Percentiles rank a stretch among this genome's conserved stretches.
These are phyloP conservation scores for Amphirosellinia nigrospora DNA, from an alignment of 495 filamentous ascomycete genomes.

Conservation along the genomic window DNA sequence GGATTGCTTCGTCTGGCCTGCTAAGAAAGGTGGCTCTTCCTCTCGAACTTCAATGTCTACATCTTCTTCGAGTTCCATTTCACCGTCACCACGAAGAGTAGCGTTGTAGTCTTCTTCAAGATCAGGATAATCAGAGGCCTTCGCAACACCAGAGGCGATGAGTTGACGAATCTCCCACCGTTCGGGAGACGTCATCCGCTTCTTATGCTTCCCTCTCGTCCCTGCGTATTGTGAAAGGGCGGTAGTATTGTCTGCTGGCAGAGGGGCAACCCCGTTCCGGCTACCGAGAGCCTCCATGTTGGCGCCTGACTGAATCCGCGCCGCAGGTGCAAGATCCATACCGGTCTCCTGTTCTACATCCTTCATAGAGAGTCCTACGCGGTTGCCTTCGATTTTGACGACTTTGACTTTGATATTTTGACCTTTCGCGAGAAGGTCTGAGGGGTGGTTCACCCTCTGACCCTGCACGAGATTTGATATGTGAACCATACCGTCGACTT, in stretches of 20 bases:
- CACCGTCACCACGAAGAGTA: slow-evolving; percentile 81
- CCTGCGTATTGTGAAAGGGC: slow-evolving; percentile 66
- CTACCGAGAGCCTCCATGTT: slow-evolving; percentile 85
- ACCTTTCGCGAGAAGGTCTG: slow-evolving; percentile 78
- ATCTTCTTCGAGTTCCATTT: slow-evolving; percentile 95
- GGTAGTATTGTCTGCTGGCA: slow-evolving; percentile 52
- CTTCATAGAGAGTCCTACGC: slow-evolving; percentile 93
- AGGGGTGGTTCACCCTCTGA: slow-evolving; percentile 87
- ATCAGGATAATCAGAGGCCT: slow-evolving; percentile 90
- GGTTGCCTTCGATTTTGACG: slow-evolving; percentile 77
- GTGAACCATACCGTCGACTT: slow-evolving; percentile 92
- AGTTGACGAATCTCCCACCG: slow-evolving; percentile 97
- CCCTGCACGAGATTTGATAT: slow-evolving; percentile 93
- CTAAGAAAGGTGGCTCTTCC: slow-evolving; percentile 95
- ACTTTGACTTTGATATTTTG: slow-evolving; percentile 95
- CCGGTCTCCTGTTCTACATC: slow-evolving; percentile 94
- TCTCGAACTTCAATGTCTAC: slow-evolving; percentile 96
- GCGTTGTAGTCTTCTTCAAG: slow-evolving; percentile 93
- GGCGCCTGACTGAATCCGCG: slow-evolving; percentile 85
- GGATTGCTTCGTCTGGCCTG: slow-evolving; percentile 94
- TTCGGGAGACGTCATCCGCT: slow-evolving; percentile 94
- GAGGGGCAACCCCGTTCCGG: slow-evolving; percentile 57
- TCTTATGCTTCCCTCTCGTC: slow-evolving; percentile 67
- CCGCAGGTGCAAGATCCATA: slow-evolving; percentile 79
- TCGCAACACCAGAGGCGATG: slow-evolving; percentile 91